These are phyloP conservation scores for Linum tenue DNA, from an alignment of 345 rosid genomes.

Conservation along the genomic window DNA sequence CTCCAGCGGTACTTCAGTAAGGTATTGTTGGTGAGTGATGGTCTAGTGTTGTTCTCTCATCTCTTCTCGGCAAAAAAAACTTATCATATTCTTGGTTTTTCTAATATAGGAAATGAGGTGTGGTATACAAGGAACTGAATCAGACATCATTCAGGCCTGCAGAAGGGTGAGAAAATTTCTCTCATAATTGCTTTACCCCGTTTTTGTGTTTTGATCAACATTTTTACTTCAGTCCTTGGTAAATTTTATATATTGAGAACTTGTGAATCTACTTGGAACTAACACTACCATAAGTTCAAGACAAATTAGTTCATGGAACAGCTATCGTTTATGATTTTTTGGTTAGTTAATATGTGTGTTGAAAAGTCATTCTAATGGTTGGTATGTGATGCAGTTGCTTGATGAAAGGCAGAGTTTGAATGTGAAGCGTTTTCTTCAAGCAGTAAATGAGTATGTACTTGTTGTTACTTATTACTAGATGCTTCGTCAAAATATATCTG, in stretches of 20 bases:
- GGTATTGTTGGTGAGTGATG: conserved; percentile 21
- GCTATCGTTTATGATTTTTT: neutral
- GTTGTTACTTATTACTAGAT: neutral
- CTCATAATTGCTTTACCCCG: neutral
- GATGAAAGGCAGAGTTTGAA: conserved; percentile 58
- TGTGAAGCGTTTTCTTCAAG: conserved; percentile 54
- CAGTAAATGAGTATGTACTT: conserved; percentile 40
- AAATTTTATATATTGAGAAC: conserved; percentile 3
- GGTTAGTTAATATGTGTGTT: too few relatives aligned
- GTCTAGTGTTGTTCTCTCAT: neutral
- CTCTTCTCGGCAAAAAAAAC: neutral
- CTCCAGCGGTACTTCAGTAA: conserved; percentile 65
- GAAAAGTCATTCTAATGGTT: neutral
- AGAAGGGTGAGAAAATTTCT: conserved; percentile 31
- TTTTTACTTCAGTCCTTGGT: neutral
- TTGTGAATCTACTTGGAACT: conserved; percentile 2
- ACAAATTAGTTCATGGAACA: neutral
- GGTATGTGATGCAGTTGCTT: conserved; percentile 30
- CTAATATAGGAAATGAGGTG: conserved; percentile 38
- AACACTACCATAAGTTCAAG: too few relatives aligned
- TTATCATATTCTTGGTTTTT: conserved; percentile 12
- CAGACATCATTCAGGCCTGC: conserved; percentile 40
- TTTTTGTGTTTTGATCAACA: neutral
- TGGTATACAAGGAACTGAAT: conserved; percentile 29
- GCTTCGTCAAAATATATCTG: neutral